These are phyloP conservation scores for Lactarius sp. DNA, from an alignment of 768 basidiomycete species.

Conservation along the genomic window DNA sequence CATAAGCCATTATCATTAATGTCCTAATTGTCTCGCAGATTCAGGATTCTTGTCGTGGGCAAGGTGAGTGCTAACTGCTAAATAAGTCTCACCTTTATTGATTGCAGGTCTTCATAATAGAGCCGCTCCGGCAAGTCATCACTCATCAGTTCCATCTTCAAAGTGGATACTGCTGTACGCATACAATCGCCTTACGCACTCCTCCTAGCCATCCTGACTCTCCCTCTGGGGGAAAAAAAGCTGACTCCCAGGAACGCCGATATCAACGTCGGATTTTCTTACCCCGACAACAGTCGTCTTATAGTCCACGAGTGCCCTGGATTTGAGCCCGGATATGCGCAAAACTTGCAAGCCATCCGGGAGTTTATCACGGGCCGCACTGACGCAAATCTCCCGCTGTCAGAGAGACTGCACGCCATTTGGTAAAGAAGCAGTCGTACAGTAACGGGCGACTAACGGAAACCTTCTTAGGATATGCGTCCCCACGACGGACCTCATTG, in stretches of 20 bases:
- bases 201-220: neutral
- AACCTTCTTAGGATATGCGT: too few relatives aligned
- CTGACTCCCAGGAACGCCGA: neutral
- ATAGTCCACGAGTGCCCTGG: conserved; percentile 13
- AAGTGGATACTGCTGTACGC: too few relatives aligned
- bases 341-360: conserved; percentile 2
- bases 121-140: conserved; percentile 12
- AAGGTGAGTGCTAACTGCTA: neutral
- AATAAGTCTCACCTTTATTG: neutral
- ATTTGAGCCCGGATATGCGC: neutral
- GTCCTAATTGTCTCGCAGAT: neutral
- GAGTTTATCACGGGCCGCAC: too few relatives aligned
- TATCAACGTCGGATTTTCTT: conserved; percentile 3
- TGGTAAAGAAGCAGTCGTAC: too few relatives aligned
- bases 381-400: too few relatives aligned
- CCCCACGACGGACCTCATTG: too few relatives aligned
- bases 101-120: neutral
- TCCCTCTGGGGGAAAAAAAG: neutral
- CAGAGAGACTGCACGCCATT: too few relatives aligned
- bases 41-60: conserved; percentile 5
- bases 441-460: too few relatives aligned
- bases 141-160: neutral
- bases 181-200: too few relatives aligned
- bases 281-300: neutral
- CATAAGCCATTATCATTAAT: neutral